Conservation (phyloP, 176 grass and related monocot species). For the Raddia distichophylla region DNA sequence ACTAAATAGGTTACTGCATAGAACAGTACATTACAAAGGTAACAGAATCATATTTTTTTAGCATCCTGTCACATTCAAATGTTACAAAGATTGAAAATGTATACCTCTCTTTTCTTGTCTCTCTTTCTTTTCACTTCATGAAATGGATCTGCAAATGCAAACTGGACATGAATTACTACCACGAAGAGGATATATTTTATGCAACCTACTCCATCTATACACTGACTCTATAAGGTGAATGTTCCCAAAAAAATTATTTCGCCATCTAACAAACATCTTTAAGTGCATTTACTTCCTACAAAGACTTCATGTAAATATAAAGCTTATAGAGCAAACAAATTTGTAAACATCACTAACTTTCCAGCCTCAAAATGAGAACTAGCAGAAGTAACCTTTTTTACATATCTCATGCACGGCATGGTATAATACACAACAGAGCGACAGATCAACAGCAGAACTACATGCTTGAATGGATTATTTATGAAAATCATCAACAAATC, state of each 20-base stretch:
- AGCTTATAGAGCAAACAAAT: not conserved
- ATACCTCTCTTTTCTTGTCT: constrained; percentile 96
- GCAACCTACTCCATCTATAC: not conserved
- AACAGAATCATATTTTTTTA: not conserved
- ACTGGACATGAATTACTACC: constrained; percentile 30
- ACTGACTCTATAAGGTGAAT: not conserved
- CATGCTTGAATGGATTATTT: not conserved
- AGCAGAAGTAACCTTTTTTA: not conserved
- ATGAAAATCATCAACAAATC: constrained; percentile 3
- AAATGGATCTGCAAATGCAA: constrained; percentile 78
- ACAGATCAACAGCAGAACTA: not conserved
- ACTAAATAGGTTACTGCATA: constrained; percentile 5
- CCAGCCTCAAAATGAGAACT: not conserved
- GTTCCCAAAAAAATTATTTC: not conserved
- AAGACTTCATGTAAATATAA: not conserved
- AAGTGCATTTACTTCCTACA: not conserved
- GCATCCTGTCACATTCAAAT: not conserved
- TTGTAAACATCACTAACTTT: not conserved
- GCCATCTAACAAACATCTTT: not conserved
- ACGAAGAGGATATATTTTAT: constrained; percentile 13
- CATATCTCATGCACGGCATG: not conserved
- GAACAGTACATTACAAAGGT: not conserved
- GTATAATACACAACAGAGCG: not conserved
- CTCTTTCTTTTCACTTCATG: constrained; percentile 87
- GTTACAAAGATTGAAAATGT: not conserved